phyloP scores from a whole-genome alignment of 805 yeast genomes.

The Schizosaccharomyces osmophilus region DNA sequence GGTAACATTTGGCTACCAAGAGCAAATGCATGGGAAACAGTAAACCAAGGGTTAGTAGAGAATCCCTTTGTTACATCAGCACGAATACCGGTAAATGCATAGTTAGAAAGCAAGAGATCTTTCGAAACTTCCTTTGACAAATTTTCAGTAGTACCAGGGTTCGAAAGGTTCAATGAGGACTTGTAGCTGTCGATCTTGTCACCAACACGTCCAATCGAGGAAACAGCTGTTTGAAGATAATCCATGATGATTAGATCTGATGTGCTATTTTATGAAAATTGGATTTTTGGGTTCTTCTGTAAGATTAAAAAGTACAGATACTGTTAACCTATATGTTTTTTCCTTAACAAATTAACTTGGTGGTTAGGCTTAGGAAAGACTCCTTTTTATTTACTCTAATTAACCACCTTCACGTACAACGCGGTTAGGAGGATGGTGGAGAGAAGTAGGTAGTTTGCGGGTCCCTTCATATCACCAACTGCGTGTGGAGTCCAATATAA shows the following conservation, averaged over 20 bases:
- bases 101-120: constrained; percentile 75
- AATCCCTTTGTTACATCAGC: constrained; percentile 90
- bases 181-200: constrained; percentile 53
- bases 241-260: not conserved
- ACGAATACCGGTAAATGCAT: constrained; percentile 81
- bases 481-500: too few species aligned
- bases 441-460: too few species aligned
- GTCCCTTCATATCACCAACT: too few species aligned
- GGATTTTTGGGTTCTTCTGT: too few species aligned
- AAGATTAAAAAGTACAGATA: too few species aligned
- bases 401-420: too few species aligned
- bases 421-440: too few species aligned
- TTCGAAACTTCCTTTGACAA: constrained; percentile 78
- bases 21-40: constrained; percentile 79
- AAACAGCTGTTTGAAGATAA: not conserved
- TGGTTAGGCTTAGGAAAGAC: too few species aligned
- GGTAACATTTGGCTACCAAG: constrained; percentile 61
- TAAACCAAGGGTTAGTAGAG: constrained; percentile 80
- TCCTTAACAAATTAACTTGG: too few species aligned
- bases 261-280: too few species aligned
- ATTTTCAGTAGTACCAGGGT: constrained; percentile 90
- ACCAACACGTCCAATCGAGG: not conserved
- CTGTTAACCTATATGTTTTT: too few species aligned
- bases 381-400: too few species aligned
- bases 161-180: constrained; percentile 50